These are phyloP conservation scores for Pichia sporocuriosa DNA, from an alignment of 805 yeast genomes.

Conservation along the genomic window DNA sequence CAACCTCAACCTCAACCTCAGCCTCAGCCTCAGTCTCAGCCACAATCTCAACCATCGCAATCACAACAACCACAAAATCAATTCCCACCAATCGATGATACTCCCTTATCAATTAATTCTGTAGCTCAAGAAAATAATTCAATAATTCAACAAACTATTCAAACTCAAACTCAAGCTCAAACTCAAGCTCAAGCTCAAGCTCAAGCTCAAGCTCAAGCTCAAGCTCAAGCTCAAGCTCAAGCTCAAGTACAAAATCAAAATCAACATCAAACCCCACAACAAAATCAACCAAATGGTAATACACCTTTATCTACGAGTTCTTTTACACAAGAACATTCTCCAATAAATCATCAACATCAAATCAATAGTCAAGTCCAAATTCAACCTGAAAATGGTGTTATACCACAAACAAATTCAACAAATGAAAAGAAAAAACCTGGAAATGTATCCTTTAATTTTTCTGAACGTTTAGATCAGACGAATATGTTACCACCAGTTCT, in stretches of 20 bases:
- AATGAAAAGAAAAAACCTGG: neutral
- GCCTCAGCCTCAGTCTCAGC: slow-evolving; percentile 3
- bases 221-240: neutral
- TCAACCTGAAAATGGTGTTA: neutral
- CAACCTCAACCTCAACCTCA: neutral
- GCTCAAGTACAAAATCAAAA: neutral
- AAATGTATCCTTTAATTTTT: neutral
- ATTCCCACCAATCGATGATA: no score
- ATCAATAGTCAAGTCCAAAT: no score
- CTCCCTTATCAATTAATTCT: no score
- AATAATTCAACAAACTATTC: neutral
- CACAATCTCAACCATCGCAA: slow-evolving; percentile 11
- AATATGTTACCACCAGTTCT: slow-evolving; percentile 38
- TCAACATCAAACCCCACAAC: neutral
- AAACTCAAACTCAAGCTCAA: neutral
- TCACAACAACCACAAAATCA: neutral
- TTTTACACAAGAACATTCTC: neutral
- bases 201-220: neutral
- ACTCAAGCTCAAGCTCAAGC: neutral
- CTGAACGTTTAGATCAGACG: neutral
- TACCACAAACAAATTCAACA: neutral
- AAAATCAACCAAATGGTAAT: neutral
- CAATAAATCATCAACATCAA: no score
- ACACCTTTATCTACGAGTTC: neutral
- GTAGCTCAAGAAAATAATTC: neutral